A percentile compares a stretch with the other conserved stretches of the same genome.
Evolutionary conservation across 2,329 filamentous ascomycete genomes (phyloP).

Genomic region (Gnomoniopsis sp.): DNA sequence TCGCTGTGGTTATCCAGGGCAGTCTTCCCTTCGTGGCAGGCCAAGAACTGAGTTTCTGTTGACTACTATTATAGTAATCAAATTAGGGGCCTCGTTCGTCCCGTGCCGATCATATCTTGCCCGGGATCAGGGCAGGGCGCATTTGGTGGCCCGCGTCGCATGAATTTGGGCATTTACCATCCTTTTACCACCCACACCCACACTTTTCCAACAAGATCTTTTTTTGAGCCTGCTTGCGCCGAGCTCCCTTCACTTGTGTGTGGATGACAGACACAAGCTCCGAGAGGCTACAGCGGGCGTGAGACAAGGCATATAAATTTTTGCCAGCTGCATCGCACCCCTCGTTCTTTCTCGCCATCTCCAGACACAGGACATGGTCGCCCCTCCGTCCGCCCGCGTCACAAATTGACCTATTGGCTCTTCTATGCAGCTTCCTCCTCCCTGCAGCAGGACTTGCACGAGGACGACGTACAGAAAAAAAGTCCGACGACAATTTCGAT

Average conservation of each 20-base stretch:
- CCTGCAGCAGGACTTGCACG: slow-evolving; percentile 13
- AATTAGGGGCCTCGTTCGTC: neutral
- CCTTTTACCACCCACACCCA: neutral
- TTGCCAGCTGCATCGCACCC: slow-evolving; percentile 4
- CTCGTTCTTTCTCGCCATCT: slow-evolving; percentile 6
- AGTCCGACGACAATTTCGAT: neutral
- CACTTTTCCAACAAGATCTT: neutral
- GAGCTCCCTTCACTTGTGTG: neutral
- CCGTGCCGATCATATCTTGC: neutral
- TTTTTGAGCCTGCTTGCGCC: neutral
- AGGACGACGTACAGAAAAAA: neutral
- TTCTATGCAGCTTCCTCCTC: slow-evolving; percentile 1
- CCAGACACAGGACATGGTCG: neutral
- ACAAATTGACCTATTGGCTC: slow-evolving; percentile 11
- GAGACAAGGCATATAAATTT: neutral
- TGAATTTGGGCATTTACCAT: slow-evolving; percentile 6
- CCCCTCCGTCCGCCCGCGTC: slow-evolving; percentile 5
- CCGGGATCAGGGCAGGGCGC: slow-evolving; percentile 12
- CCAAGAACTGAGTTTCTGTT: neutral
- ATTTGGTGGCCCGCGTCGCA: slow-evolving; percentile 6
- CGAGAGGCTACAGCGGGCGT: neutral
- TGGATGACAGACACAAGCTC: neutral
- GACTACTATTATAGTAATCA: neutral
- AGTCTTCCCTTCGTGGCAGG: no score
- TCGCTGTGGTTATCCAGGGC: no score